Conservation (phyloP, 495 filamentous ascomycete genomes). For the Neurospora tetraspora region DNA sequence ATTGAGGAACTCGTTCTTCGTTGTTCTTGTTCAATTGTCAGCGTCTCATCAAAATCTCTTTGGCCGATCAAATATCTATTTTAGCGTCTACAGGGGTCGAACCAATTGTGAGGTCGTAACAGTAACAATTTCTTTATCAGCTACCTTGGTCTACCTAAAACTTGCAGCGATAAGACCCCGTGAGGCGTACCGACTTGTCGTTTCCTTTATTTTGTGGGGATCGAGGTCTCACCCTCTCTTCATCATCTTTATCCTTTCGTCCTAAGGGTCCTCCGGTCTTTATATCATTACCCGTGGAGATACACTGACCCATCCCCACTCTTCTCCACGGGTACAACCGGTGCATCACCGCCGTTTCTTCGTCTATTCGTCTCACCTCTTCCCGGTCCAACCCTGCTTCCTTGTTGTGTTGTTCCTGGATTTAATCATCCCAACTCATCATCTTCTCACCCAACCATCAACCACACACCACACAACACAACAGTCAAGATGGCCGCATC, state of each 20-base stretch:
- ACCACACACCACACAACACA: background rate
- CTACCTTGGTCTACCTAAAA: background rate
- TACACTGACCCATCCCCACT: background rate
- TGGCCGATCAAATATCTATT: background rate
- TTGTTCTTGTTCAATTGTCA: background rate
- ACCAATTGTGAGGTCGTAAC: background rate
- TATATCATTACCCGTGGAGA: background rate
- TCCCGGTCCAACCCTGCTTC: background rate
- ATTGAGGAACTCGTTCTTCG: background rate
- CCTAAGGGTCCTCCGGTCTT: background rate
- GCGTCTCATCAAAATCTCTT: background rate
- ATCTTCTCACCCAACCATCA: background rate
- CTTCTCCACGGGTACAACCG: background rate
- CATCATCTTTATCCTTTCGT: background rate
- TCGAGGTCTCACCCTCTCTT: no score
- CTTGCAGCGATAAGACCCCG: background rate
- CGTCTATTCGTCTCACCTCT: background rate
- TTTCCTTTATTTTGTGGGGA: no score
- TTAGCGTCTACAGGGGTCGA: background rate
- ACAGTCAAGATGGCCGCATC: conserved; percentile 19
- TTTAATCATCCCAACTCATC: background rate
- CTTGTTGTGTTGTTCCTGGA: background rate
- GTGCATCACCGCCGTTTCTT: background rate
- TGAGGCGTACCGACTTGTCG: background rate
- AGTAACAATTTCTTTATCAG: background rate